Percentiles rank a stretch among this genome's conserved stretches.
These are phyloP conservation scores for Actinomucor elegans DNA, from an alignment of 371 early-diverging fungal species.

Conservation along the genomic window DNA sequence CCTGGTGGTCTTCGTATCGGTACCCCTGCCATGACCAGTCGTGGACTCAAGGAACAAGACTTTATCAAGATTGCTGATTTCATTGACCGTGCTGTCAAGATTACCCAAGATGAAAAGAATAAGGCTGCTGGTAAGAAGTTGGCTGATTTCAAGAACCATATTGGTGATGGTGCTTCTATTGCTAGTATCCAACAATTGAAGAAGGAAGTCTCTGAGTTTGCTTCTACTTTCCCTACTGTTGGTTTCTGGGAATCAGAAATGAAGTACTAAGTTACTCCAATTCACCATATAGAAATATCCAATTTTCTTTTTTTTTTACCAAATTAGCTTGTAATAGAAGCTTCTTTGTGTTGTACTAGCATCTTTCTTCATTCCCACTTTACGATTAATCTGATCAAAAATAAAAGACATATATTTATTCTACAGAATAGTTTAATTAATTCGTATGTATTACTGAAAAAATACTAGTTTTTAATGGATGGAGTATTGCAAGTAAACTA, in stretches of 20 bases:
- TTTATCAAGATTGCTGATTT: slow-evolving; percentile 80
- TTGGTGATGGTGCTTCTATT: slow-evolving; percentile 24
- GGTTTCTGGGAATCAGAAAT: slow-evolving; percentile 52
- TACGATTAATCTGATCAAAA: slow-evolving; percentile 1
- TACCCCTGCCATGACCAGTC: slow-evolving; percentile 87
- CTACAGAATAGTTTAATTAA: neutral
- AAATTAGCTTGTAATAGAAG: neutral
- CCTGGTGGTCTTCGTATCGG: slow-evolving; percentile 95
- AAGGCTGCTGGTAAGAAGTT: slow-evolving; percentile 84
- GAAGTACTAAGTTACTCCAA: slow-evolving; percentile 11
- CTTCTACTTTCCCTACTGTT: slow-evolving; percentile 89
- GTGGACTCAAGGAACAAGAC: slow-evolving; percentile 87
- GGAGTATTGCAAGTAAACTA: no score
- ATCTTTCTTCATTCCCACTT: no score
- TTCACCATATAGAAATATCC: neutral
- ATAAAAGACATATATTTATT: neutral
- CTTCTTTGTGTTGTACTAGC: slow-evolving; percentile 3
- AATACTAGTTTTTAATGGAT: no score
- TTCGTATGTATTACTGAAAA: no score
- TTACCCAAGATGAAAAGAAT: slow-evolving; percentile 63
- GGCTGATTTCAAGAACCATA: slow-evolving; percentile 87
- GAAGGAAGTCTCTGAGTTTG: slow-evolving; percentile 88
- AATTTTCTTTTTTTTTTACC: neutral
- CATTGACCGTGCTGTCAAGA: slow-evolving; percentile 80
- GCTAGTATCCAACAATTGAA: slow-evolving; percentile 73